Evolutionary conservation across 2,329 filamentous ascomycete genomes (phyloP), one percentile per base, ranked within the genome.

Genomic region (Colletotrichum sp.): DNA sequence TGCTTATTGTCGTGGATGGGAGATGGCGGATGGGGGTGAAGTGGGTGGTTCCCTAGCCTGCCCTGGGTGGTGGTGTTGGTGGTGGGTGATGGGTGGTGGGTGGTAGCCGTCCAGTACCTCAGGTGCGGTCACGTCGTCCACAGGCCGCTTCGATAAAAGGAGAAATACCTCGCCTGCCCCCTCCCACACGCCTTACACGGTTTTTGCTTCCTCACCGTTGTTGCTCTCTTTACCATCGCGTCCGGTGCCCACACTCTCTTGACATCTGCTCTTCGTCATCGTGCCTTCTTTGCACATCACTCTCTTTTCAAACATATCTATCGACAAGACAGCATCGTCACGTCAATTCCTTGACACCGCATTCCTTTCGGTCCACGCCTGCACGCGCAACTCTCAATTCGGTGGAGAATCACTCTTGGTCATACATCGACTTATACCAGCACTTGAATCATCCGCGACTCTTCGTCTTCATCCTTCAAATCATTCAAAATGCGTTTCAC

Each of bases 401-500:
- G 22, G 57, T 59, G 32, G 63, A 68, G 44, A 68, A 64, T 48
- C 73, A 52, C 44, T 44, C 8, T 68, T 60, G 32, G 44, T 39
- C 72, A 76, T 44, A 59, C 75, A 18, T 68, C 63, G 52, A 75
- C 63, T 69, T 26, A 62, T 18, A 72, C 55, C 28, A 15, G 72
- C 75, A 77, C 71, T 68, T 36, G 57, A 64, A 67, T 28, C 55
- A 34, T 44, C 64, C 13, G 44, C 32, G 57, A 15, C 59, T 59
- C 39, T 16, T 34, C 65, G 32, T 63, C 5, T 63, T 44, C 59
- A 62, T 62, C 16, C 36, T 65, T 10, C 48, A 60, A 77, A 78
- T 75, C 74, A 71, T 63, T 79, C 86, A 88, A 83, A 78, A 89
- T 89, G 88, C 86, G 85, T 80, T 85, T 87, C 84, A 83, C 86